Evolutionary conservation across 768 basidiomycete genomes (phyloP).

Genomic region (Amyloporia xantha): DNA sequence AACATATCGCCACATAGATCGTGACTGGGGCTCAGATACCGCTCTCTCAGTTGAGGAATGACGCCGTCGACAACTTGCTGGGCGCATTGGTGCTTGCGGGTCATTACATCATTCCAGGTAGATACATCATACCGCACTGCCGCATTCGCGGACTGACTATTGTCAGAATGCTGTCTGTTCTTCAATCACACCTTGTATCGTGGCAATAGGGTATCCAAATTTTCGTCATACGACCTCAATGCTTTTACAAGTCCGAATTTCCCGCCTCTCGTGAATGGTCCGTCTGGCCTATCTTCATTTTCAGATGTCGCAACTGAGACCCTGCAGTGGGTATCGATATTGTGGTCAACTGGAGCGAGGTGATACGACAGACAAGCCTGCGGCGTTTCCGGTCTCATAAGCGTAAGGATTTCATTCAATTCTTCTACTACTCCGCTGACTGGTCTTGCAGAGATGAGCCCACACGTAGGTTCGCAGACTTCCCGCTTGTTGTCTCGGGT

Average conservation of each 20-base stretch:
- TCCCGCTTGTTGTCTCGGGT: neutral
- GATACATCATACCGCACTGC: neutral
- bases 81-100: constrained; percentile 87
- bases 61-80: constrained; percentile 89
- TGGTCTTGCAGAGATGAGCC: constrained; percentile 54
- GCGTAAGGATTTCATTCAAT: constrained; percentile 30
- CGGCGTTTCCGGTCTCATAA: constrained; percentile 80
- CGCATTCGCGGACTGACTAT: neutral
- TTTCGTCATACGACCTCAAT: constrained; percentile 74
- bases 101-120: constrained; percentile 86
- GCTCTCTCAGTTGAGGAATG: constrained; percentile 84
- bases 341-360: constrained; percentile 81
- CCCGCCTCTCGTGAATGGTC: constrained; percentile 73
- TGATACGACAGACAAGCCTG: constrained; percentile 74
- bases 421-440: neutral
- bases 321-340: constrained; percentile 84
- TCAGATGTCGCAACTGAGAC: neutral
- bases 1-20: constrained; percentile 51
- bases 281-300: constrained; percentile 7
- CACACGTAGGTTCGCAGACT: constrained; percentile 61
- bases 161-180: constrained; percentile 72
- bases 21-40: constrained; percentile 93
- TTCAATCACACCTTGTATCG: constrained; percentile 88
- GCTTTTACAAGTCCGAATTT: constrained; percentile 87
- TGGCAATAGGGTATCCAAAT: constrained; percentile 79